Base-by-base conservation (phyloP, 345 rosid species). In the Kandelia obovata region DNA sequence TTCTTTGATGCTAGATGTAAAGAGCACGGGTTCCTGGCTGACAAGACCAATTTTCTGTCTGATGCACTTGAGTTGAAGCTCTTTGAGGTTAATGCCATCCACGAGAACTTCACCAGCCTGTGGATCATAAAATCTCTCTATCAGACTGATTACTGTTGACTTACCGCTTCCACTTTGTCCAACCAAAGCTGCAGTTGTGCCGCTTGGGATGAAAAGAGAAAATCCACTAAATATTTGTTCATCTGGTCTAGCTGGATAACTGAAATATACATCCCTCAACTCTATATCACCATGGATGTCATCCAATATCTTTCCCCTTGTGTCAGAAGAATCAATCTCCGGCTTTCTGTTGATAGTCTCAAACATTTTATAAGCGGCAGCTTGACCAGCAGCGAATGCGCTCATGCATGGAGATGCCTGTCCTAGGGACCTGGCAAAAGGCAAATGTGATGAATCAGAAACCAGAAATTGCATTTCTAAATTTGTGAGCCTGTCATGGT, bases 141-240 rank as follows among this genome's bases (percentile, higher is more conserved):
- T 62, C 53, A 83, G 26, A 72, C 74, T 79, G 20, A 82, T 67
- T 23, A 82, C 78, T 0, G 86, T 80, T 28, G 86, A 78, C 72
- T 86, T 86, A 3, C 90, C 90, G 23, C 87, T 82, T 43, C 90
- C 90, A 55, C 90, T 86, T 21, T 83, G 84, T 53, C 90, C 87
- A 49, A 86, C 87, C 55, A 83, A 47, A 63, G 86, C 90, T 35
- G 77, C 62, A 1, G 84, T 80, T 0, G 68, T 72, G 37, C 87
- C 83, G 2, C 76, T 77, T 0, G 73, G 67, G 39, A 86, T 75
- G 61, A n/a, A 64, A 28, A 86, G 79, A 0, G 89, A 83, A 72
- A 86, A 86, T 30, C 84, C 86, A 56, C 53, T 19, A 26, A 78
- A 83, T 49, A 80, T 76, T 30, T 59, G 74, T 10, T 73, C 86